phyloP scores from a whole-genome alignment of 495 filamentous ascomycete species.

The Filosporella fistucella region DNA sequence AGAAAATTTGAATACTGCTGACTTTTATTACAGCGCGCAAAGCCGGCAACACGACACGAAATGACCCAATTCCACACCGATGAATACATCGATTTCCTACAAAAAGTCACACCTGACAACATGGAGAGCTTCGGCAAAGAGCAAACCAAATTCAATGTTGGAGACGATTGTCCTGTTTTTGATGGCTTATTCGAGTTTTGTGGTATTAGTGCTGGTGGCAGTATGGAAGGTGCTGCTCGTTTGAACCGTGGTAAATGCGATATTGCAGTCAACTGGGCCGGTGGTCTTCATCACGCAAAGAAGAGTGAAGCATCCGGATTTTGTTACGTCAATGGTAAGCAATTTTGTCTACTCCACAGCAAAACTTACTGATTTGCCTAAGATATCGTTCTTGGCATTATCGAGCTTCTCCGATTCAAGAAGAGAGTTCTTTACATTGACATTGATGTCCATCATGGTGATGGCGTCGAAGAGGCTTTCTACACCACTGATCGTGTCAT shows the following conservation, averaged over 20 bases:
- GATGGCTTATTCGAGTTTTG: slow-evolving; percentile 98
- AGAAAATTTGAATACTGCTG: no score
- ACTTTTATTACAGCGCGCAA: slow-evolving; percentile 65
- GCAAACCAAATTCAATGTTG: slow-evolving; percentile 95
- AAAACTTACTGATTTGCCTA: slow-evolving; percentile 1
- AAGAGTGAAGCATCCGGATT: slow-evolving; percentile 93
- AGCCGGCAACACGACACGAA: slow-evolving; percentile 90
- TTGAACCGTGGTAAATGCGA: slow-evolving; percentile 93
- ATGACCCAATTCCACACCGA: slow-evolving; percentile 99
- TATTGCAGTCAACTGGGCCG: slow-evolving; percentile 96
- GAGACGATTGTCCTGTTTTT: slow-evolving; percentile 96
- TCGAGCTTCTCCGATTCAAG: slow-evolving; percentile 91
- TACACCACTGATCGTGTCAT: slow-evolving; percentile 97
- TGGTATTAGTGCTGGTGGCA: slow-evolving; percentile 93
- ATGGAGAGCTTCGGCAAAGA: slow-evolving; percentile 93
- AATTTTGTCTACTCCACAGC: background rate
- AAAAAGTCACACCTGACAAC: slow-evolving; percentile 95
- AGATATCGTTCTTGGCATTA: slow-evolving; percentile 97
- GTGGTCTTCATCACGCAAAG: slow-evolving; percentile 97
- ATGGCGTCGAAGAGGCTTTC: slow-evolving; percentile 97
- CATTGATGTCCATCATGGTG: slow-evolving; percentile 97
- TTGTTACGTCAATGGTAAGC: slow-evolving; percentile 93
- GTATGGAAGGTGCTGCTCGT: slow-evolving; percentile 93
- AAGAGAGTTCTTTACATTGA: slow-evolving; percentile 95
- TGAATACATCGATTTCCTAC: slow-evolving; percentile 97